phyloP scores from a whole-genome alignment of 805 yeast genomes.

The Starmerella gropengiesseri region DNA sequence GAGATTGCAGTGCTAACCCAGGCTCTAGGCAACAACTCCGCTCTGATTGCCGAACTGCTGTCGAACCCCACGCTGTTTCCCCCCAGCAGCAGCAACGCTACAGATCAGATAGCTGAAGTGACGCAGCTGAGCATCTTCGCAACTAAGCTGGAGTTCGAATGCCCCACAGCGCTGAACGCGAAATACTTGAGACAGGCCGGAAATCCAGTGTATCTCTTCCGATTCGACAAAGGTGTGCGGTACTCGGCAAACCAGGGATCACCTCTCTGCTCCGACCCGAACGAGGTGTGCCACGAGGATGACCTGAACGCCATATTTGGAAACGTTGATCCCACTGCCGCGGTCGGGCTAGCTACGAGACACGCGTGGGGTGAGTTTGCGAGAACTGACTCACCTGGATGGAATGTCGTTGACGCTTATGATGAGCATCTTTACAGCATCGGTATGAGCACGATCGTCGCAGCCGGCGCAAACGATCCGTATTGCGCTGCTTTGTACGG shows the following conservation, averaged over 20 bases:
- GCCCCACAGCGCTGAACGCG: conserved; percentile 2
- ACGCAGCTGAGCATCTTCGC: neutral
- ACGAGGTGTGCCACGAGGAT: conserved; percentile 4
- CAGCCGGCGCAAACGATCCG: neutral
- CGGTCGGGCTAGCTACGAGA: neutral
- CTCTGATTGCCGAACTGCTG: neutral
- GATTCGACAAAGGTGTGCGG: conserved; percentile 1
- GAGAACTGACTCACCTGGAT: neutral
- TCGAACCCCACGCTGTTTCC: neutral
- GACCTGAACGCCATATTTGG: conserved; percentile 4
- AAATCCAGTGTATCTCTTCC: neutral
- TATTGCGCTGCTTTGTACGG: neutral
- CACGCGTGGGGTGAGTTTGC: conserved; percentile 1
- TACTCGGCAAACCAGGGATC: neutral
- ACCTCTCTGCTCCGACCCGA: neutral
- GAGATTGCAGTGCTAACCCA: neutral
- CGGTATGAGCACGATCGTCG: neutral
- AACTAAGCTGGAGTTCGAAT: neutral
- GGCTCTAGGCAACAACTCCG: conserved; percentile 1
- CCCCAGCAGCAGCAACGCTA: neutral
- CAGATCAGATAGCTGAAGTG: neutral
- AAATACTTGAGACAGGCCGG: neutral
- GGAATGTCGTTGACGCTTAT: neutral
- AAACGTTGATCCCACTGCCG: neutral
- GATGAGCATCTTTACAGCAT: conserved; percentile 3